Evolutionary conservation across 768 basidiomycete genomes (phyloP).

Genomic region (Suillus hirtellus): DNA sequence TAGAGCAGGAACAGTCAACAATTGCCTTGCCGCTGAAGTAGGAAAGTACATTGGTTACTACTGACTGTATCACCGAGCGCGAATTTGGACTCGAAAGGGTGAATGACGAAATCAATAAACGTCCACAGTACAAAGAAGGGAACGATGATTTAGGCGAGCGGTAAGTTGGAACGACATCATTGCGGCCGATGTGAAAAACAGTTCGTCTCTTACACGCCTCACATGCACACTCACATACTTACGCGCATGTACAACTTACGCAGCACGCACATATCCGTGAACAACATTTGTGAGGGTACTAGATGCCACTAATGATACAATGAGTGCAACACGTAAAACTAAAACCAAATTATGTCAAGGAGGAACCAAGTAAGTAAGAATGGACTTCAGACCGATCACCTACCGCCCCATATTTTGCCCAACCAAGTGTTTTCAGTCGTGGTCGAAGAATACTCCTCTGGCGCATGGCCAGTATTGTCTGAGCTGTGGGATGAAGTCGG

Average conservation of each 20-base stretch:
- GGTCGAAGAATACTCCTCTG: conserved; percentile 17
- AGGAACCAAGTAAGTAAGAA: conserved; percentile 20
- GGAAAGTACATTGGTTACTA: conserved; percentile 74
- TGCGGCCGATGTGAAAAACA: conserved; percentile 15
- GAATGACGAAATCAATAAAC: conserved; percentile 1
- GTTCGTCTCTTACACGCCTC: background rate
- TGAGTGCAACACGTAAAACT: conserved; percentile 15
- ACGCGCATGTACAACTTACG: background rate
- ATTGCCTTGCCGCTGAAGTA: conserved; percentile 72
- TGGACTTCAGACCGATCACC: conserved; percentile 20
- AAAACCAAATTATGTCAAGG: conserved; percentile 15
- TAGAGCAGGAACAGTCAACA: conserved; percentile 69
- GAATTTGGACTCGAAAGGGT: background rate
- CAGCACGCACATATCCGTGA: conserved; percentile 10
- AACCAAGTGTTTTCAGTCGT: conserved; percentile 25
- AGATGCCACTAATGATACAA: conserved; percentile 36
- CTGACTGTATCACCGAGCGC: background rate
- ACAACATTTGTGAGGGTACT: conserved; percentile 22
- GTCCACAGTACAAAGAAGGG: background rate
- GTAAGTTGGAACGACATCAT: background rate
- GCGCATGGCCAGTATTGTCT: conserved; percentile 18
- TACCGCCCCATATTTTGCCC: conserved; percentile 25
- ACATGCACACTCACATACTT: background rate
- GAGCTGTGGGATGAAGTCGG: conserved; percentile 17
- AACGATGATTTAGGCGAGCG: background rate